These are phyloP conservation scores for Dryas alaskensis DNA, from an alignment of 306 rosid species.

Conservation along the genomic window DNA sequence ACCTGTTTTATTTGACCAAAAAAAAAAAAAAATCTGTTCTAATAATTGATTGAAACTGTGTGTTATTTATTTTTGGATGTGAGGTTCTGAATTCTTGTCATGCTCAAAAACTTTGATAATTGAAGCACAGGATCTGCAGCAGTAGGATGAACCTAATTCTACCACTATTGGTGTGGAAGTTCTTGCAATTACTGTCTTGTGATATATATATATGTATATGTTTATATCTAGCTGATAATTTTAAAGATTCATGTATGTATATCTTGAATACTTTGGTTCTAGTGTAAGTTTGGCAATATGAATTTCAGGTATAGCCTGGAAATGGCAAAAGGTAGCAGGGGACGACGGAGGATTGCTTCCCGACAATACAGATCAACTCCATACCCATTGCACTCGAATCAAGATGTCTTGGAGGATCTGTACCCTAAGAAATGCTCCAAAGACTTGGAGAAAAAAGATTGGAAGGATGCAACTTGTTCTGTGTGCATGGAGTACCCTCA, in stretches of 20 bases:
- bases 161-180: not conserved
- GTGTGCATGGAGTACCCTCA: conserved; percentile 99
- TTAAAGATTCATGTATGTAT: conserved; percentile 11
- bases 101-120: not conserved
- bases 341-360: conserved; percentile 62
- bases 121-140: not conserved
- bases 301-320: conserved; percentile 43
- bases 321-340: conserved; percentile 93
- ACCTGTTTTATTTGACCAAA: not conserved
- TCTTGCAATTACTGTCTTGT: not conserved
- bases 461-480: conserved; percentile 88
- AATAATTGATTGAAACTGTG: not conserved
- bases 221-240: not conserved
- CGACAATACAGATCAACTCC: conserved; percentile 69
- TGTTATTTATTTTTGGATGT: not conserved
- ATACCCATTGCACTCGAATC: conserved; percentile 54
- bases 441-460: conserved; percentile 60
- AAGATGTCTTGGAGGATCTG: conserved; percentile 50
- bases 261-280: not conserved
- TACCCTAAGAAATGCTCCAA: conserved; percentile 67
- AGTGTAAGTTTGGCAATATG: conserved; percentile 12
- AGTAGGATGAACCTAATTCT: not conserved
- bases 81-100: not conserved
- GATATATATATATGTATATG: not conserved
- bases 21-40: not conserved